Conservation (phyloP, 2,329 filamentous ascomycete species). For the Pseudopyrenochaeta lycopersici region DNA sequence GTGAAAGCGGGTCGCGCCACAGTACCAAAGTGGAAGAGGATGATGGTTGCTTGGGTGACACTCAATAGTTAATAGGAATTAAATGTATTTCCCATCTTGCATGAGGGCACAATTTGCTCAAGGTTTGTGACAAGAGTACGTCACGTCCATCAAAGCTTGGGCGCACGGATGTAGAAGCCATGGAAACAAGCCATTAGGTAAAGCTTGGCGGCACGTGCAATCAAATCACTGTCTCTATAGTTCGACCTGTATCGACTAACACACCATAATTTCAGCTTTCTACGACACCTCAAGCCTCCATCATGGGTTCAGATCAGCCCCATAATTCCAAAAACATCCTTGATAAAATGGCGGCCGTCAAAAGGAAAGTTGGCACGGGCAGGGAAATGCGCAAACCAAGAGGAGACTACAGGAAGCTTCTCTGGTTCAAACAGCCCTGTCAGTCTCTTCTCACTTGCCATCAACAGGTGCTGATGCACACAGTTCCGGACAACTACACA, state of each 20-base stretch:
- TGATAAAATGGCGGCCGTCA: slow-evolving; percentile 34
- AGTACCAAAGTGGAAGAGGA: slow-evolving; percentile 58
- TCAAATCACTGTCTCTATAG: neutral
- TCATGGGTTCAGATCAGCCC: slow-evolving; percentile 22
- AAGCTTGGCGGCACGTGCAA: neutral
- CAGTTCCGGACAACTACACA: slow-evolving; percentile 98
- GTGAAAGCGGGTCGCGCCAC: slow-evolving; percentile 58
- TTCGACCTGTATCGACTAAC: neutral
- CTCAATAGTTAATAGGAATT: slow-evolving; percentile 52
- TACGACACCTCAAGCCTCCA: neutral
- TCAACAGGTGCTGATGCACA: slow-evolving; percentile 7
- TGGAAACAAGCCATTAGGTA: neutral
- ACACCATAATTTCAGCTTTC: neutral
- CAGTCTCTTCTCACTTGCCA: slow-evolving; percentile 42
- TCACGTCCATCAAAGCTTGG: neutral
- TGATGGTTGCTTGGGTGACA: slow-evolving; percentile 67
- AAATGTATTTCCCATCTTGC: no score
- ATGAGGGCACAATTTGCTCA: no score
- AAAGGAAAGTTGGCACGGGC: slow-evolving; percentile 63
- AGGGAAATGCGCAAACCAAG: slow-evolving; percentile 74
- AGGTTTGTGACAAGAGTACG: neutral
- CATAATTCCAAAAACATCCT: slow-evolving; percentile 19
- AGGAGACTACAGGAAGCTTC: slow-evolving; percentile 88
- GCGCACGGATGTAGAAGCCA: neutral
- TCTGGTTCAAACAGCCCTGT: slow-evolving; percentile 98